These are phyloP conservation scores for Mycena maculata DNA, from an alignment of 768 basidiomycete genomes.

Conservation along the genomic window DNA sequence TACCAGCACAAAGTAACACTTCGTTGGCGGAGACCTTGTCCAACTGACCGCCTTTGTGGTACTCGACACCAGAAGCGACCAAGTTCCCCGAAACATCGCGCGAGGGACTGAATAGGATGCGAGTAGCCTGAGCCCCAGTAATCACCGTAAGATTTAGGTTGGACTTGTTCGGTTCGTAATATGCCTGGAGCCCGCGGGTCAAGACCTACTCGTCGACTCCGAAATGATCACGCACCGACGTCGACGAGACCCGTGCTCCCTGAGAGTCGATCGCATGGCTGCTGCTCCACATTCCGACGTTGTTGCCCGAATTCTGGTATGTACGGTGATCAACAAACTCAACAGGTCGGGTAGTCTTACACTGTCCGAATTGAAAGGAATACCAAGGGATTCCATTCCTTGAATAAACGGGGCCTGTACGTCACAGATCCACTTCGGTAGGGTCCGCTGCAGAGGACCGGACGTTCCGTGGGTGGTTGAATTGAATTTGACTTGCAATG, in stretches of 20 bases:
- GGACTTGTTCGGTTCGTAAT: slow-evolving; percentile 63
- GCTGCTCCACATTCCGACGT: slow-evolving; percentile 34
- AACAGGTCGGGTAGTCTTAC: not conserved
- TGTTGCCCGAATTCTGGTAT: slow-evolving; percentile 32
- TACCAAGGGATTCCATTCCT: slow-evolving; percentile 10
- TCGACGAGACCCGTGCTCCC: slow-evolving; percentile 6
- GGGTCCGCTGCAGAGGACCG: slow-evolving; percentile 30
- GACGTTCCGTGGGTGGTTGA: slow-evolving; percentile 9
- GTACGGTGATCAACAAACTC: no score
- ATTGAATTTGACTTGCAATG: slow-evolving; percentile 17
- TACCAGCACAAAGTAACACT: slow-evolving; percentile 57
- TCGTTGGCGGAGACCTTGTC: slow-evolving; percentile 45
- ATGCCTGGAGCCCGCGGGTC: slow-evolving; percentile 47
- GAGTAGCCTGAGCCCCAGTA: slow-evolving; percentile 38
- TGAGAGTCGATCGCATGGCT: slow-evolving; percentile 3
- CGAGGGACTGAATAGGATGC: not conserved
- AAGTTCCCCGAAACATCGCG: not conserved
- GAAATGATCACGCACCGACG: not conserved
- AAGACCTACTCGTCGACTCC: not conserved
- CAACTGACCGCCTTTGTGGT: slow-evolving; percentile 30
- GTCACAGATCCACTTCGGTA: slow-evolving; percentile 26
- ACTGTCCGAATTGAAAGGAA: slow-evolving; percentile 18
- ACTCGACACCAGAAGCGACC: slow-evolving; percentile 39
- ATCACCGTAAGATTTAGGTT: slow-evolving; percentile 45
- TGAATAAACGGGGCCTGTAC: slow-evolving; percentile 12